Percentiles rank a stretch among this genome's conserved stretches.
These are phyloP conservation scores for Wallacemonas sp. DNA, from an alignment of 208 protist species.

Conservation along the genomic window DNA sequence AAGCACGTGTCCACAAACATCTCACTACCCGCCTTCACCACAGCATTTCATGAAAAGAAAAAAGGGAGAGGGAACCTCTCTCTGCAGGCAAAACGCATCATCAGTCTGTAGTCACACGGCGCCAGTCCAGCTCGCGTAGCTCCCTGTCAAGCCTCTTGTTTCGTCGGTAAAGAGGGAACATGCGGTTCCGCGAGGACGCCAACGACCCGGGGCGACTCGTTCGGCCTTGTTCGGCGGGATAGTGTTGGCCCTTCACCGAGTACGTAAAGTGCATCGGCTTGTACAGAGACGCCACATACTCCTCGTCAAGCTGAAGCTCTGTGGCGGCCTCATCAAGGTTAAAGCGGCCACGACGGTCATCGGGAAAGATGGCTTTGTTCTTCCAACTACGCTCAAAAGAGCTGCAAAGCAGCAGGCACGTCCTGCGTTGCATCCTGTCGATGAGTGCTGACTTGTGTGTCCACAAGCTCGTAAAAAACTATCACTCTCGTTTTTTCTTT, in stretches of 20 bases:
- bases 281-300: slow-evolving; percentile 80
- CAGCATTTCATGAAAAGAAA: not conserved
- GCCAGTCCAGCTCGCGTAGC: slow-evolving; percentile 50
- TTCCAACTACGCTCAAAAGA: slow-evolving; percentile 61
- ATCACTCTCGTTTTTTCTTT: slow-evolving; percentile 12
- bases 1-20: too few relatives aligned
- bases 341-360: slow-evolving; percentile 78
- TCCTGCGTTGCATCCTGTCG: slow-evolving; percentile 22
- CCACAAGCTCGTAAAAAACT: too few relatives aligned
- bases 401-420: slow-evolving; percentile 22
- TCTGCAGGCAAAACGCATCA: not conserved
- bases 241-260: slow-evolving; percentile 72
- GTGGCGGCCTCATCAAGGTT: slow-evolving; percentile 80
- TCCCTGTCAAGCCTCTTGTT: slow-evolving; percentile 63
- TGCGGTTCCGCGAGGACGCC: slow-evolving; percentile 46
- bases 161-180: slow-evolving; percentile 79
- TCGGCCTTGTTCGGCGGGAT: slow-evolving; percentile 77
- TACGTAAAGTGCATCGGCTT: slow-evolving; percentile 85
- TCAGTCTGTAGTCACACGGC: slow-evolving; percentile 68
- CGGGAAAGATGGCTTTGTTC: slow-evolving; percentile 44
- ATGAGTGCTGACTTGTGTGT: too few relatives aligned
- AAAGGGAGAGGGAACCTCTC: slow-evolving; percentile 6
- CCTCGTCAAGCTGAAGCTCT: slow-evolving; percentile 73
- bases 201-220: slow-evolving; percentile 71
- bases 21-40: too few relatives aligned